Conservation (phyloP, 2,329 filamentous ascomycete genomes). For the Aspergillus hortae region DNA sequence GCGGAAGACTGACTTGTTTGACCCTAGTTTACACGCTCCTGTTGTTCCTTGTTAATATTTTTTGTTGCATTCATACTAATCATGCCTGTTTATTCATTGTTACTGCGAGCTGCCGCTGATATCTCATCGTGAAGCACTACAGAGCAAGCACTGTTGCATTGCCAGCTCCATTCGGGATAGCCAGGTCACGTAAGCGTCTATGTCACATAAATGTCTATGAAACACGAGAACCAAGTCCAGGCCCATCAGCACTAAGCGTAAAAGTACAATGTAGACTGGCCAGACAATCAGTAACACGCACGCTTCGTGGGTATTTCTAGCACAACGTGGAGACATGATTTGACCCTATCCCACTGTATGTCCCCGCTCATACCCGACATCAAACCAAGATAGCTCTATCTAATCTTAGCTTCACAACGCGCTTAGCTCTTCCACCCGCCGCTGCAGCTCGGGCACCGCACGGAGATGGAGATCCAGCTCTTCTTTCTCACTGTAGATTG, state of each 20-base stretch:
- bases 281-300: too few relatives aligned
- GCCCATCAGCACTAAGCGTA: too few relatives aligned
- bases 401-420: conserved; percentile 22
- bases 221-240: too few relatives aligned
- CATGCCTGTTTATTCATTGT: background rate
- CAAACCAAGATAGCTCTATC: background rate
- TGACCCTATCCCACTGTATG: too few relatives aligned
- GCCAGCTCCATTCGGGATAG: too few relatives aligned
- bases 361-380: too few relatives aligned
- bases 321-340: background rate
- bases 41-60: background rate
- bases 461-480: conserved; percentile 82
- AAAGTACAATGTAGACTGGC: too few relatives aligned
- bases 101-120: too few relatives aligned
- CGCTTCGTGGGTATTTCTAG: background rate
- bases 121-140: background rate
- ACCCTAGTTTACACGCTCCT: background rate
- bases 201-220: too few relatives aligned
- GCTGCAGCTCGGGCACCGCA: conserved; percentile 83
- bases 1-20: conserved; percentile 28
- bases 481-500: conserved; percentile 68
- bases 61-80: background rate
- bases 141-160: background rate
- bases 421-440: conserved; percentile 75
- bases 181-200: too few relatives aligned